These are phyloP conservation scores for Eragrostis curvula DNA, from an alignment of 176 grass and related monocot genomes.

Conservation along the genomic window DNA sequence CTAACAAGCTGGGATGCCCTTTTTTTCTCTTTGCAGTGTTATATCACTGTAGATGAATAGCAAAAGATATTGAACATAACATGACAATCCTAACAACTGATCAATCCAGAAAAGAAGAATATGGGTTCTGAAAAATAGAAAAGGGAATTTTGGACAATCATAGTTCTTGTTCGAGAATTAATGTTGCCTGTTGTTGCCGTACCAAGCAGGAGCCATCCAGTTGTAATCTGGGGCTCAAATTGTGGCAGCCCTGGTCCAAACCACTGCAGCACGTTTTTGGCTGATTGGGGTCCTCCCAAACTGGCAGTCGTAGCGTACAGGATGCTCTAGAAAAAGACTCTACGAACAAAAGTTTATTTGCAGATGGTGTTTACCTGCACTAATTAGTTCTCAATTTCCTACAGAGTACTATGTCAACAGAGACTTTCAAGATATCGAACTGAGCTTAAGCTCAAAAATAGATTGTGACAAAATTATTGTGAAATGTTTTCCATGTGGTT, in stretches of 20 bases:
- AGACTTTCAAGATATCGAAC: not conserved
- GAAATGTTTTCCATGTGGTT: conserved; percentile 13
- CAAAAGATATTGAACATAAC: not conserved
- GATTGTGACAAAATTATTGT: not conserved
- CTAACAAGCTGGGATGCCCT: not conserved
- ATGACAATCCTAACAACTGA: not conserved
- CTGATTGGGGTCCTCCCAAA: conserved; percentile 31
- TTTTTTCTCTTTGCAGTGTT: not conserved
- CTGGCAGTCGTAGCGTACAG: conserved; percentile 30
- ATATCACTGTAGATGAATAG: not conserved
- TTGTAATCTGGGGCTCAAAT: conserved; percentile 51
- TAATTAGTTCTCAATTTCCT: not conserved
- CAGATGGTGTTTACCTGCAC: not conserved
- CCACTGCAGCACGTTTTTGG: conserved; percentile 32
- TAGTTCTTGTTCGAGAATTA: conserved; percentile 30
- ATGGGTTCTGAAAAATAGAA: not conserved
- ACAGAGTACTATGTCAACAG: not conserved
- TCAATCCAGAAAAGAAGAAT: not conserved
- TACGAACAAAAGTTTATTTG: not conserved
- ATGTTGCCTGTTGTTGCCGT: conserved; percentile 28
- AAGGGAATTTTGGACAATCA: not conserved
- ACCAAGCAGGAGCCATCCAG: conserved; percentile 35
- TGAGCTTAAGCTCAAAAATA: not conserved
- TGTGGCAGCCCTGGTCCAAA: conserved; percentile 38
- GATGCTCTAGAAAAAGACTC: not conserved